These are phyloP conservation scores for Artemisia argyi DNA, from an alignment of 129 eudicot genomes.

Conservation along the genomic window DNA sequence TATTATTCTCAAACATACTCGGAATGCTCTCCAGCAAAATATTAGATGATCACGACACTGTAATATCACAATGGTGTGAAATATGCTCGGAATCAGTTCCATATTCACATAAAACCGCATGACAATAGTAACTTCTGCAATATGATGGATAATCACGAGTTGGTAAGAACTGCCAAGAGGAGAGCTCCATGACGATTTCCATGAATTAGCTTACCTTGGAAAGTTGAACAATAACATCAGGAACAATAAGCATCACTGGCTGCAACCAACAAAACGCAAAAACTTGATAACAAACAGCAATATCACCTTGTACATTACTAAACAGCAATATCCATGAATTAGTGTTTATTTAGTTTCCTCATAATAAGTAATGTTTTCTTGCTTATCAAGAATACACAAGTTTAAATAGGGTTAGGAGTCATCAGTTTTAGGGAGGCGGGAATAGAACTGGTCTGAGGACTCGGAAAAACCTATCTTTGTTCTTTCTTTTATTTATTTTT, in stretches of 20 bases:
- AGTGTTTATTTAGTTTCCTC: too few species aligned
- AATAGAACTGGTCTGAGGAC: too few species aligned
- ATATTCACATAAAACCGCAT: conserved; percentile 1
- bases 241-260: conserved; percentile 98
- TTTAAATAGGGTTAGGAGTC: too few species aligned
- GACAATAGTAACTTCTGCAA: neutral
- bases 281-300: conserved; percentile 9
- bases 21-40: conserved; percentile 87
- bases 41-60: conserved; percentile 94
- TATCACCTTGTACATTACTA: neutral
- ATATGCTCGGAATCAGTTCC: conserved; percentile 5
- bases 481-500: too few species aligned
- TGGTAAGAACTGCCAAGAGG: neutral
- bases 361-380: too few species aligned
- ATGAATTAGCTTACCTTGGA: conserved; percentile 53
- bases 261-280: conserved; percentile 34
- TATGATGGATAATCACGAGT: neutral
- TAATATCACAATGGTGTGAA: conserved; percentile 19
- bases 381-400: too few species aligned
- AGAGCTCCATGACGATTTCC: conserved; percentile 1
- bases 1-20: conserved; percentile 77
- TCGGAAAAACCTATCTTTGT: too few species aligned
- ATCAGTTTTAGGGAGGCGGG: too few species aligned
- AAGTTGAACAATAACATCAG: conserved; percentile 84
- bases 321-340: too few species aligned